A percentile compares a stretch with the other conserved stretches of the same genome.
These are phyloP conservation scores for Meira miltonrushii DNA, from an alignment of 1,284 basidiomycete species.

Conservation along the genomic window DNA sequence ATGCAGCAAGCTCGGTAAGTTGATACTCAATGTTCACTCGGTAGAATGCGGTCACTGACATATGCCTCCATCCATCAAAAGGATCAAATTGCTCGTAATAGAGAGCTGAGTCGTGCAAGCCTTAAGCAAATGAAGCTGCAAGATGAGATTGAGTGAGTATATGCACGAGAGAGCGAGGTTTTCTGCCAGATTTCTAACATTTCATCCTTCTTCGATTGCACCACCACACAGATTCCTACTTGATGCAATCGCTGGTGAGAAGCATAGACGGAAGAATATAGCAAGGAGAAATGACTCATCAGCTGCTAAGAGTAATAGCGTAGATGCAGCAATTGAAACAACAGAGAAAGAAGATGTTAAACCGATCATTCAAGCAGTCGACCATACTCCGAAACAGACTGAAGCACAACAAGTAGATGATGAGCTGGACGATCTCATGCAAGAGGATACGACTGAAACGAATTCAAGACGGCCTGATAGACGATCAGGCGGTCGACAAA, in stretches of 20 bases:
- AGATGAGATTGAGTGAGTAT: conserved; percentile 9
- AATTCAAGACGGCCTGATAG: background rate
- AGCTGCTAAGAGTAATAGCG: too few species aligned
- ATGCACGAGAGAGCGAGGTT: background rate
- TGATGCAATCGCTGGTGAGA: conserved; percentile 6
- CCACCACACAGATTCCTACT: background rate
- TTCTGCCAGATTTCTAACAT: background rate
- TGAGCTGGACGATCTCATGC: background rate
- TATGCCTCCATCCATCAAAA: background rate
- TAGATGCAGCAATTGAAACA: too few species aligned
- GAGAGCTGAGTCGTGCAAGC: conserved; percentile 1
- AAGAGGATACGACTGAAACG: background rate
- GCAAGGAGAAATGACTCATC: too few species aligned
- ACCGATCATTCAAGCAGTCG: too few species aligned
- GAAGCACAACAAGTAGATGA: background rate
- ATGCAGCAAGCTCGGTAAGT: conserved; percentile 5
- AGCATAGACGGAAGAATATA: background rate
- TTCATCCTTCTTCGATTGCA: background rate
- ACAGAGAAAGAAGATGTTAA: background rate
- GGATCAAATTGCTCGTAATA: background rate
- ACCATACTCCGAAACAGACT: background rate
- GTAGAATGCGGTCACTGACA: background rate
- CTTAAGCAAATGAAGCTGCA: conserved; percentile 8
- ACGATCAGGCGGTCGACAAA: background rate
- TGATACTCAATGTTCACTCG: too few species aligned